Evolutionary conservation across 805 yeast genomes (phyloP), one percentile per base, ranked within the genome.

Genomic region (Saturnispora halmiae): DNA sequence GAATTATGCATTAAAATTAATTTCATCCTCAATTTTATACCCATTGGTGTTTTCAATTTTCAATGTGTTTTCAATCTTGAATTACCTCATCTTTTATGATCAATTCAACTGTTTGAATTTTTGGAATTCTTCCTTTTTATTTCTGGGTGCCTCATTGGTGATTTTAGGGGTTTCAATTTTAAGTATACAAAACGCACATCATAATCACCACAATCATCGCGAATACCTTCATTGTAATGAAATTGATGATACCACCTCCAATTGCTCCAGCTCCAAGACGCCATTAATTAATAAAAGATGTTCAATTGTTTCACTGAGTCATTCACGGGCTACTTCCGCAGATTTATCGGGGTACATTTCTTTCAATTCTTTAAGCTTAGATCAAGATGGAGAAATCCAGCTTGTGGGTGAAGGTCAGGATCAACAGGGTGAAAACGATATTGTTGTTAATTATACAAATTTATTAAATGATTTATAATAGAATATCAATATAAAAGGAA

Each of bases 11-110:
- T 66, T 86, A 41, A 69, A 76, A 36, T 70, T 70, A 43, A 70
- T 79, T 31, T 77, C 86, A 39, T 83, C 95, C 0, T 76, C 90
- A 2, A 70, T 85, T 14, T 65, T 87, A 25, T 87, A 86, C 54
- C 96, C 96, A 1, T 63, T 87, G 47, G 82, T 87, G 26, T 87
- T 87, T 58, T 80, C 92, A 59, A 75, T 84, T 34, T 86, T 82
- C 65, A 87, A 84, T 63, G 62, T 83, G 37, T 66, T 73, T 44
- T 80, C 82, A 48, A 72, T 79, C 27, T 63, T 75, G 46, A 84
- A 84, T 58, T 79, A 82, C 14, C 58, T 82, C 31, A 65, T 82
- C 6, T 70, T 76, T 51, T 72, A 70, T 44, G 60, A 70, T 34
- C 84, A 78, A 51, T 63, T 78, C 48, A 54, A 57, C 8, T 53